Conservation (phyloP, 192 early-diverging fungal species). For the Coemansia sp. region DNA sequence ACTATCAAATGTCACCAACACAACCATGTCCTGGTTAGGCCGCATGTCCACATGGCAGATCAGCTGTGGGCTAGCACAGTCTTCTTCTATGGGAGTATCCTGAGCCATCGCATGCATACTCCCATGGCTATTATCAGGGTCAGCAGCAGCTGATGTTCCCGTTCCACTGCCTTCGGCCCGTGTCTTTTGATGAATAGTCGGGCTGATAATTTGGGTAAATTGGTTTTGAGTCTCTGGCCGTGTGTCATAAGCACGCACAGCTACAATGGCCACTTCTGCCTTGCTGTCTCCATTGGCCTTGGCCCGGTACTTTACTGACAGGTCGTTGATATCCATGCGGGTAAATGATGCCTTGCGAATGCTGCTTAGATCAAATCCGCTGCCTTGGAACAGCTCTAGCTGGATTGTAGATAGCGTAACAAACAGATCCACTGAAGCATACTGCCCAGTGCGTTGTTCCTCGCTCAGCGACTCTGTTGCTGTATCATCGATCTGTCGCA, state of each 20-base stretch:
- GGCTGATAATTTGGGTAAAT: conserved; percentile 78
- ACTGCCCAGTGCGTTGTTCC: conserved; percentile 22
- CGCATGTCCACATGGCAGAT: conserved; percentile 53
- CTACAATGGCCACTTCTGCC: conserved; percentile 64
- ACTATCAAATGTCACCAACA: conserved; percentile 73
- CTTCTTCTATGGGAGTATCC: conserved; percentile 42
- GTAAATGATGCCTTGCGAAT: conserved; percentile 57
- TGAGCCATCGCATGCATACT: conserved; percentile 51
- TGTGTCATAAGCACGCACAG: conserved; percentile 78
- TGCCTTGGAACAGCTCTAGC: conserved; percentile 74
- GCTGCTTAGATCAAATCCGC: conserved; percentile 53
- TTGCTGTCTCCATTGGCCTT: conserved; percentile 64
- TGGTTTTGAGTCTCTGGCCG: conserved; percentile 69
- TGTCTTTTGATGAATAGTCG: conserved; percentile 12
- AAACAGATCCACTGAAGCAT: conserved; percentile 54
- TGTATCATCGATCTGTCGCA: conserved; percentile 25
- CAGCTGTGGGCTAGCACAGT: conserved; percentile 40
- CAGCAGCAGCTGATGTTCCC: neutral
- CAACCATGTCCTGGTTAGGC: conserved; percentile 53
- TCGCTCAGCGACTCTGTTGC: neutral
- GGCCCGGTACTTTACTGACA: conserved; percentile 58
- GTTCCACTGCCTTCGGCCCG: neutral
- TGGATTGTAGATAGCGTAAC: conserved; percentile 70
- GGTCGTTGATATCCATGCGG: conserved; percentile 49
- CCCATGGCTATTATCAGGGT: neutral